Conservation (phyloP, 2,329 filamentous ascomycete species). For the Aspergillus candidus region DNA sequence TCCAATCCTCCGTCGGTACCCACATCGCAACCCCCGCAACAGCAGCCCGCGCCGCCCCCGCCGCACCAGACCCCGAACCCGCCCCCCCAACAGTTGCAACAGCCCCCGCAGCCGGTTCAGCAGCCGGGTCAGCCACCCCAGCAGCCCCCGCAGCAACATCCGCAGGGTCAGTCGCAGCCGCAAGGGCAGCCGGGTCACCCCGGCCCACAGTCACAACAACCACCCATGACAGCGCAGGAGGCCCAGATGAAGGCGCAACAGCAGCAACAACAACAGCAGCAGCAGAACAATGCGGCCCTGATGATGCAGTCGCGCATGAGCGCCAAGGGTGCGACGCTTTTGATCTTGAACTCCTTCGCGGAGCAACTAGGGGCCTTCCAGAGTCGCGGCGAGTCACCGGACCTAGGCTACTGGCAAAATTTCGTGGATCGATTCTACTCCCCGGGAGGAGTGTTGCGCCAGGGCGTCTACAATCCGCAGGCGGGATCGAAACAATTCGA, state of each 20-base stretch:
- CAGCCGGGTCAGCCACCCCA: slow-evolving; percentile 28
- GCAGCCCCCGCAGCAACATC: slow-evolving; percentile 22
- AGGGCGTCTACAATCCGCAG: slow-evolving; percentile 54
- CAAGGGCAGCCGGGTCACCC: slow-evolving; percentile 34
- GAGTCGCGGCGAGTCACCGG: slow-evolving; percentile 57
- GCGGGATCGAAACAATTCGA: slow-evolving; percentile 75
- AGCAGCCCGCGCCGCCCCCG: slow-evolving; percentile 30
- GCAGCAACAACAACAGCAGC: slow-evolving; percentile 27
- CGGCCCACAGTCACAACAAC: slow-evolving; percentile 32
- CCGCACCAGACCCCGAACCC: slow-evolving; percentile 32
- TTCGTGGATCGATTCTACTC: slow-evolving; percentile 83
- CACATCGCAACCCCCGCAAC: slow-evolving; percentile 30
- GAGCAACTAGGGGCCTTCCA: slow-evolving; percentile 51
- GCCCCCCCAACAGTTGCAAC: slow-evolving; percentile 33
- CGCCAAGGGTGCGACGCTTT: slow-evolving; percentile 41
- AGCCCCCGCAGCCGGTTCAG: slow-evolving; percentile 28
- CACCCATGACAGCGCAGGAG: slow-evolving; percentile 35
- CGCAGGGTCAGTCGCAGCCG: slow-evolving; percentile 27
- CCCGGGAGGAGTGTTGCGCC: slow-evolving; percentile 66
- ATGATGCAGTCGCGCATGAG: slow-evolving; percentile 35
- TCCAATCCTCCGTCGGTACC: slow-evolving; percentile 27
- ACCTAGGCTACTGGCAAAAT: slow-evolving; percentile 68
- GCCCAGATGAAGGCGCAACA: slow-evolving; percentile 37
- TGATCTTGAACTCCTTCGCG: slow-evolving; percentile 51
- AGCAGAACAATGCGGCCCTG: slow-evolving; percentile 33